Evolutionary conservation across 805 yeast genomes (phyloP).

Genomic region (Kodamaea fukazawae): DNA sequence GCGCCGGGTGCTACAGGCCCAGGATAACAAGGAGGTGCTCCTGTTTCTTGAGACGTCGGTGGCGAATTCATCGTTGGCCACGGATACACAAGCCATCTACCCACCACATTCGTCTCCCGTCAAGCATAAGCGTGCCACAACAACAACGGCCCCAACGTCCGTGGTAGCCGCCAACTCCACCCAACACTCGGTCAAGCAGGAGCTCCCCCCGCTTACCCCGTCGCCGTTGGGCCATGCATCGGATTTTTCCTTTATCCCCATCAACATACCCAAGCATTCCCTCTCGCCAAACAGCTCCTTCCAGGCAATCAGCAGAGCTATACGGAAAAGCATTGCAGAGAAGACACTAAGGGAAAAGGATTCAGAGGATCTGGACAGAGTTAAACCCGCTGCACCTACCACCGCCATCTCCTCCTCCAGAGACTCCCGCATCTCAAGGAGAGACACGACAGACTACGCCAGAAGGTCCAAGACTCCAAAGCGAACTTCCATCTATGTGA

Average conservation of each 20-base stretch:
- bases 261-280: constrained; percentile 5
- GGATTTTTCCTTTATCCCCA: constrained; percentile 24
- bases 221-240: not conserved
- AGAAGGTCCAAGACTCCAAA: constrained; percentile 24
- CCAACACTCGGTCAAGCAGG: not conserved
- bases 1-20: constrained; percentile 27
- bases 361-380: no score
- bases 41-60: not conserved
- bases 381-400: no score
- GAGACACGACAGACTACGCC: not conserved
- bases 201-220: not conserved
- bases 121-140: constrained; percentile 1
- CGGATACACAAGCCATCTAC: not conserved
- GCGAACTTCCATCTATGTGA: constrained; percentile 33
- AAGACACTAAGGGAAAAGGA: constrained; percentile 14
- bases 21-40: constrained; percentile 2
- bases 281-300: constrained; percentile 29
- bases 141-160: no score
- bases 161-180: not conserved
- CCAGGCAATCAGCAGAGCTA: constrained; percentile 47
- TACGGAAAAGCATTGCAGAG: constrained; percentile 44
- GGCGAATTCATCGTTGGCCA: not conserved
- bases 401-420: no score
- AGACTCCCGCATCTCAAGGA: no score
- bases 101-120: constrained; percentile 7